phyloP scores from a whole-genome alignment of 2,329 filamentous ascomycete species.

The Arthrobotrys conoides region DNA sequence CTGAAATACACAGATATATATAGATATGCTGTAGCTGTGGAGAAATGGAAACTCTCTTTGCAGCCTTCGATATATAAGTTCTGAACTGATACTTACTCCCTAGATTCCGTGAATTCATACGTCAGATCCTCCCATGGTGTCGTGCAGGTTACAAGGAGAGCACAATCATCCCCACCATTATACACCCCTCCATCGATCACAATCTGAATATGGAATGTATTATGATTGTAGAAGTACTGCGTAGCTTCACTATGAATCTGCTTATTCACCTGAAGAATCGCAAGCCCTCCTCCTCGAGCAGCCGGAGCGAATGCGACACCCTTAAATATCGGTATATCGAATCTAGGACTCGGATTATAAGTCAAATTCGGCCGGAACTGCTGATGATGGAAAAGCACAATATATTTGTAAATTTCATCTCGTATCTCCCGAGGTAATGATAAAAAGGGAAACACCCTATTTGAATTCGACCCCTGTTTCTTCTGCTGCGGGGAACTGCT shows the following conservation, averaged over 20 bases:
- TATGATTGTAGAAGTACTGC: constrained; percentile 36
- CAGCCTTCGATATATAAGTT: not conserved
- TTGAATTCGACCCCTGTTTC: constrained; percentile 8
- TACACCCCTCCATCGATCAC: constrained; percentile 22
- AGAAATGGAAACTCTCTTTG: not conserved
- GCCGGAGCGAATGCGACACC: constrained; percentile 34
- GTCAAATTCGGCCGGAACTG: constrained; percentile 25
- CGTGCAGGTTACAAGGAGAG: constrained; percentile 26
- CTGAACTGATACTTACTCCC: constrained; percentile 17
- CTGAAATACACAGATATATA: not conserved
- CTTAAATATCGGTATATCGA: constrained; percentile 20
- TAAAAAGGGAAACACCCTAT: constrained; percentile 38
- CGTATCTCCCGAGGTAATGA: constrained; percentile 44
- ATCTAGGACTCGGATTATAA: constrained; percentile 2
- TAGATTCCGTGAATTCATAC: constrained; percentile 36
- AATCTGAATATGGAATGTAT: constrained; percentile 46
- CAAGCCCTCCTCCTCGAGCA: constrained; percentile 20
- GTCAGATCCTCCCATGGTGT: constrained; percentile 49
- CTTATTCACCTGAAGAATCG: constrained; percentile 39
- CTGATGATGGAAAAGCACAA: constrained; percentile 39
- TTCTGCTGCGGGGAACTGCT: constrained; percentile 23
- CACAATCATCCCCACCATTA: constrained; percentile 24
- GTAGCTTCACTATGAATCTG: constrained; percentile 50
- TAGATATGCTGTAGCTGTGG: not conserved
- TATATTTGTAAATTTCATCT: constrained; percentile 55